These are phyloP conservation scores for Trichoderma sp. DNA, from an alignment of 2,329 filamentous ascomycete species.

Conservation along the genomic window DNA sequence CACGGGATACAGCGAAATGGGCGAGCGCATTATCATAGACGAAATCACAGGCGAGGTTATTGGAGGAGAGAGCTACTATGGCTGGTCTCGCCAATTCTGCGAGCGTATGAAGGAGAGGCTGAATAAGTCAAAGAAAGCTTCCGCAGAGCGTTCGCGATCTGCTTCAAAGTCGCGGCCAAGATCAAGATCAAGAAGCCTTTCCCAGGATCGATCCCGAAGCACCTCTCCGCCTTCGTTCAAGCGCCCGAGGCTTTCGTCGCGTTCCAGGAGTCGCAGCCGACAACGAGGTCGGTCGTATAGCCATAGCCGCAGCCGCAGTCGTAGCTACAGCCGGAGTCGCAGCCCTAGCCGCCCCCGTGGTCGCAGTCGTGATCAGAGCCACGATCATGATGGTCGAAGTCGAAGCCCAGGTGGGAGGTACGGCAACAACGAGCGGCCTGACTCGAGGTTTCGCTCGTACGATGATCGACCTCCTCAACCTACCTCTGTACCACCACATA, in stretches of 20 bases:
- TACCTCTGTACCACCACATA: slow-evolving; percentile 25
- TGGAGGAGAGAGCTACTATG: slow-evolving; percentile 77
- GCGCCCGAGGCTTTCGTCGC: slow-evolving; percentile 32
- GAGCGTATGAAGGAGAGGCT: slow-evolving; percentile 71
- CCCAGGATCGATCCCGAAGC: slow-evolving; percentile 34
- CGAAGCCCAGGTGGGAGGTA: slow-evolving; percentile 1
- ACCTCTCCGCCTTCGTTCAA: slow-evolving; percentile 36
- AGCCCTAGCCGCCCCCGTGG: slow-evolving; percentile 18
- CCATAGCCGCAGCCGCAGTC: slow-evolving; percentile 38
- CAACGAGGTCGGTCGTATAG: slow-evolving; percentile 20
- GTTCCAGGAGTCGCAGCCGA: slow-evolving; percentile 30
- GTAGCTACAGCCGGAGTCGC: slow-evolving; percentile 23
- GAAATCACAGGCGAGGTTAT: slow-evolving; percentile 66
- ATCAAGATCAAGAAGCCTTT: slow-evolving; percentile 35
- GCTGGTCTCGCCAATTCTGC: slow-evolving; percentile 81
- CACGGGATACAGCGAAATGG: slow-evolving; percentile 73
- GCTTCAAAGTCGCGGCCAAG: slow-evolving; percentile 33
- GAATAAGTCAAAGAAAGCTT: slow-evolving; percentile 34
- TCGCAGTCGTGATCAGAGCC: slow-evolving; percentile 23
- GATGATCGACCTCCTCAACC: slow-evolving; percentile 28
- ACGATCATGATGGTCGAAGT: neutral
- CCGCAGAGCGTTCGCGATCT: slow-evolving; percentile 39
- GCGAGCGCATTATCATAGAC: slow-evolving; percentile 66
- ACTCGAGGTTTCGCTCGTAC: slow-evolving; percentile 7
- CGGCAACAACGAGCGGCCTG: slow-evolving; percentile 4